phyloP scores from a whole-genome alignment of 2,329 filamentous ascomycete species.

The Chaetomium globosum region DNA sequence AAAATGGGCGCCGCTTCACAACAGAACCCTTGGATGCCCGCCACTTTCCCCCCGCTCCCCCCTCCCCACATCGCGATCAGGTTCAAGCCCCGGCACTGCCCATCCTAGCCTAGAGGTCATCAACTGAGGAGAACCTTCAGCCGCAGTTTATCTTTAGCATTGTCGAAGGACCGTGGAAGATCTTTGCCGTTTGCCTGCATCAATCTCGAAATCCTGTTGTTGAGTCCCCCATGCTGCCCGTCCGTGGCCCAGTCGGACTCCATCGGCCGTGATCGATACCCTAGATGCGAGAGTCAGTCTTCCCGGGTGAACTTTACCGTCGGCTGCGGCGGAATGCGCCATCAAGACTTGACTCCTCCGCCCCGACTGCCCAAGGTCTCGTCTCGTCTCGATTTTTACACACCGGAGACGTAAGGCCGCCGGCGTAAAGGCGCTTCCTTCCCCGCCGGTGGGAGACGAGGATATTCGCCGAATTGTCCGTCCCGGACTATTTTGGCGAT shows the following conservation, averaged over 20 bases:
- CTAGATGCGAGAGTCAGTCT: not conserved
- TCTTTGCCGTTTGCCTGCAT: slow-evolving; percentile 29
- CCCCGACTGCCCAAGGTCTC: not conserved
- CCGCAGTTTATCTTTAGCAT: slow-evolving; percentile 36
- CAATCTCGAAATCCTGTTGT: slow-evolving; percentile 22
- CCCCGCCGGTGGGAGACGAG: not conserved
- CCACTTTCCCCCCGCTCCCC: slow-evolving; percentile 13
- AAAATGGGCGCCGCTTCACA: slow-evolving; percentile 10
- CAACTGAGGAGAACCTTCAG: slow-evolving; percentile 27
- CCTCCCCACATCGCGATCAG: slow-evolving; percentile 16
- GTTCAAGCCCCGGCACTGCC: slow-evolving; percentile 27
- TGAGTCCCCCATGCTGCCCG: slow-evolving; percentile 19
- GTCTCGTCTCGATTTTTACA: not conserved
- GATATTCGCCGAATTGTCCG: not conserved
- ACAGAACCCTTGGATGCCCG: slow-evolving; percentile 9
- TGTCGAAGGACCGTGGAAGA: slow-evolving; percentile 23
- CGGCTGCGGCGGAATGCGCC: not conserved
- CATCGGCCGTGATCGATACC: not conserved
- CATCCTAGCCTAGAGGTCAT: not conserved
- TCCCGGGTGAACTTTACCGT: not conserved
- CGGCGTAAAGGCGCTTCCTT: not conserved
- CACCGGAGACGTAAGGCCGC: not conserved
- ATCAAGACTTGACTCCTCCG: not conserved
- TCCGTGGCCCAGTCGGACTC: slow-evolving; percentile 21
- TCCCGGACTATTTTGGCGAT: not conserved